These are phyloP conservation scores for Botryotinia convoluta DNA, from an alignment of 2,329 filamentous ascomycete genomes.

Conservation along the genomic window DNA sequence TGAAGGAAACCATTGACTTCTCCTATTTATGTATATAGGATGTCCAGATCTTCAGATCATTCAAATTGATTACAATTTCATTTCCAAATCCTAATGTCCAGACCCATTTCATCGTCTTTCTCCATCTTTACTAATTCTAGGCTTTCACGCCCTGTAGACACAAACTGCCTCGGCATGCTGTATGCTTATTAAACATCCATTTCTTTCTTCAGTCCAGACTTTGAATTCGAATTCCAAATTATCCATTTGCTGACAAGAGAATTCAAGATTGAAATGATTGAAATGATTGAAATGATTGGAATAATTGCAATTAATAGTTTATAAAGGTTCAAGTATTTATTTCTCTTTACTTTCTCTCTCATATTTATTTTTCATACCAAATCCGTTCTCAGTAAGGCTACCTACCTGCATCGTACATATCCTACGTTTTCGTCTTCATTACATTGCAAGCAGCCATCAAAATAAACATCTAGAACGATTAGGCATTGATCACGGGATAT, in stretches of 20 bases:
- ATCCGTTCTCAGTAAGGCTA: not conserved
- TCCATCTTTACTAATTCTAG: not conserved
- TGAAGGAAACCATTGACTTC: not conserved
- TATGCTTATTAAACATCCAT: not conserved
- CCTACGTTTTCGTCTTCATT: not conserved
- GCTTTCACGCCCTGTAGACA: not conserved
- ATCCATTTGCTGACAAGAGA: slow-evolving; percentile 7
- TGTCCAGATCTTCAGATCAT: not conserved
- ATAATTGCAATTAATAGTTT: not conserved
- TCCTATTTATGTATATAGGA: not conserved
- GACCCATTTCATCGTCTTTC: not conserved
- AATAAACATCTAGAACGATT: not conserved
- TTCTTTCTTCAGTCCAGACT: not conserved
- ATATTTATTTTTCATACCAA: not conserved
- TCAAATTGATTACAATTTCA: not conserved
- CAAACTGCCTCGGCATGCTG: not conserved
- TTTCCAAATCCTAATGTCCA: not conserved
- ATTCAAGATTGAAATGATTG: not conserved
- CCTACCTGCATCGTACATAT: not conserved
- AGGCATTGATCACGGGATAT: not conserved
- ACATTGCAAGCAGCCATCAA: not conserved
- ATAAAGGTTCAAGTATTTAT: not conserved
- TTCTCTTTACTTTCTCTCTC: not conserved
- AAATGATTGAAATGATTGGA: not conserved
- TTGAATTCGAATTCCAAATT: not conserved